phyloP scores from a whole-genome alignment of 2,329 filamentous ascomycete species.

The Colletotrichum camelliae region DNA sequence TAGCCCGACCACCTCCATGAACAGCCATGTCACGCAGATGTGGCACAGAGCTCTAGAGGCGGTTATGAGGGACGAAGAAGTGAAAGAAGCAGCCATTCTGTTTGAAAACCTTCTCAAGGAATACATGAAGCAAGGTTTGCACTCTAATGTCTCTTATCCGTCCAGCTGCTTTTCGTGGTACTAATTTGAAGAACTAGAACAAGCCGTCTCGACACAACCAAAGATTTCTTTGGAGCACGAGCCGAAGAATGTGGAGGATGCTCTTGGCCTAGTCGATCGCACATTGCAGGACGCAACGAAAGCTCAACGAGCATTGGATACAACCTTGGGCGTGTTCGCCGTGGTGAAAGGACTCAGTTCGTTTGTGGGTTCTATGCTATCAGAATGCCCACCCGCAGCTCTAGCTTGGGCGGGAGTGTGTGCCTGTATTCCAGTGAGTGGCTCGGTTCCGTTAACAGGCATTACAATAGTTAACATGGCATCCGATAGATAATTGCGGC shows the following conservation, averaged over 20 bases:
- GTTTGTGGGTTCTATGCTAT: neutral
- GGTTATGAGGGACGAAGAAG: neutral
- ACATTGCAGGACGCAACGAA: neutral
- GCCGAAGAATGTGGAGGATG: neutral
- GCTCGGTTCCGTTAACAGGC: too few relatives aligned
- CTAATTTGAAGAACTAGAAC: neutral
- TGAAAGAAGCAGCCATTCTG: neutral
- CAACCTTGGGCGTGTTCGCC: neutral
- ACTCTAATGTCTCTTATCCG: accelerated
- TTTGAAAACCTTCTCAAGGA: neutral
- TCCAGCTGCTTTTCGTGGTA: neutral
- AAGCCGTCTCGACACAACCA: accelerated
- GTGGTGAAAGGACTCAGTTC: neutral
- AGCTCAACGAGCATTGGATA: neutral
- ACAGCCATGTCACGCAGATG: neutral
- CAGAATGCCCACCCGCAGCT: neutral
- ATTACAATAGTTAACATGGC: neutral
- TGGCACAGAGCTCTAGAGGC: neutral
- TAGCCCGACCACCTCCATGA: too few relatives aligned
- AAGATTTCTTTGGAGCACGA: neutral
- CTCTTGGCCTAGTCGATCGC: neutral
- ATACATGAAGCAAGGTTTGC: neutral
- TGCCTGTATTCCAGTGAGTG: neutral
- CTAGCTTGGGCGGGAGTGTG: neutral
- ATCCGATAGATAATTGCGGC: neutral